Base-by-base conservation (phyloP, 495 filamentous ascomycete species). In the Hypoxylon intermedium region DNA sequence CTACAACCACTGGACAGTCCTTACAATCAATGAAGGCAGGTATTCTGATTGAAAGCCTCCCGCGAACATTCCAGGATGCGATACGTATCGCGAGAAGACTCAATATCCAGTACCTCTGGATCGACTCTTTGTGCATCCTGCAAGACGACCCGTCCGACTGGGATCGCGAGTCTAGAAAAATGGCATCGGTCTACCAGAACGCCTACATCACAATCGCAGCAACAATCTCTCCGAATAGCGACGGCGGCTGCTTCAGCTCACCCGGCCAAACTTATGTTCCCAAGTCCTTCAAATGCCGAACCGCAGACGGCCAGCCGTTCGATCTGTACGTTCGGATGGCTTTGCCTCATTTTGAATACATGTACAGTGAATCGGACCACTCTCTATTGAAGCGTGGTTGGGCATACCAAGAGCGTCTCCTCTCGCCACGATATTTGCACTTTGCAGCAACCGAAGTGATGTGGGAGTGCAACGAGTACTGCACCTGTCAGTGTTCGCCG, bases 81-180 rank as follows among this genome's bases (percentile, higher is more conserved):
- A 55, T 71, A n/a, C 15, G 18, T 0, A 38, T 65, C 6, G 52
- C 63, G 9, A 33, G 42, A 12, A 40, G 28, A 20, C 31, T 73
- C 1, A 38, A 46, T 7, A 9, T 63, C 5, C 34, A 28, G 15
- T 72, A 69, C 45, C 5, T 73, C 3, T 73, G 71, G 71, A 72
- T 73, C n/a, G 69, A 72, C 40, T 67, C 58, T 30, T 28, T 72
- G 2, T 72, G 70, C 28, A 72, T 72, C 23, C 36, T 71, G 3
- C 70, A 71, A 54, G 63, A 42, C 16, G 16, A 21, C 40, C 6
- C 9, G 5, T 31, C 41, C 5, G 69, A 72, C 28, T 73, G 71
- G 71, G 6, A 19, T 6, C 15, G 13, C 1, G 69, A 73, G 24
- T 51, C 67, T 5, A 11, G 23, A 3, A 47, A 11, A 2, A 73